Evolutionary conservation across 2,329 filamentous ascomycete species (phyloP).

Genomic region (Fusarium vanettenii): DNA sequence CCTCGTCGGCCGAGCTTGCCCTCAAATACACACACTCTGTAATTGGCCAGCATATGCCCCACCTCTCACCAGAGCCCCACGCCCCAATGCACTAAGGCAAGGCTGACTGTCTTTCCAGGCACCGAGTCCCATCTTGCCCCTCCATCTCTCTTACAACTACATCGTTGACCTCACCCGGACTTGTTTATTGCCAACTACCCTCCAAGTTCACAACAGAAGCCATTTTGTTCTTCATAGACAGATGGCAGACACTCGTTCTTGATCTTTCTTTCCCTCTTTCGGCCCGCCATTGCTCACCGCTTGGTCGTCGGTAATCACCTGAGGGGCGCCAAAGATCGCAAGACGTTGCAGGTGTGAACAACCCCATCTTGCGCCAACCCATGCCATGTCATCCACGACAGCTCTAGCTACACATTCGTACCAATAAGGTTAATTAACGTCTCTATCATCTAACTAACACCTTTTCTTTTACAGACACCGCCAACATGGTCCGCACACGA

Average conservation of each 20-base stretch:
- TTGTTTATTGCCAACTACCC: conserved; percentile 1
- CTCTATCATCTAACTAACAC: conserved; percentile 11
- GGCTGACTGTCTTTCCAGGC: conserved; percentile 28
- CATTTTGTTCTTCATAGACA: neutral
- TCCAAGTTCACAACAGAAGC: neutral
- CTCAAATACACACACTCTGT: neutral
- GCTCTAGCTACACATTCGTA: neutral
- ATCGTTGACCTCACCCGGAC: conserved; percentile 14
- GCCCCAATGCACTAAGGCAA: conserved; percentile 25
- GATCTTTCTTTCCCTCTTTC: neutral
- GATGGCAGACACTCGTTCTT: neutral
- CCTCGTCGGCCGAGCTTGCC: conserved; percentile 11
- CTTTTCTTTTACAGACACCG: conserved; percentile 1
- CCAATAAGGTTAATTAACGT: accelerated
- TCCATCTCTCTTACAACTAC: conserved; percentile 39
- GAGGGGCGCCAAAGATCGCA: conserved; percentile 1
- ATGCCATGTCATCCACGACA: neutral
- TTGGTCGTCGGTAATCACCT: neutral
- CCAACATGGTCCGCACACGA: conserved; percentile 46
- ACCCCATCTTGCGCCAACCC: conserved; percentile 24
- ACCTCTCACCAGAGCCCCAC: neutral
- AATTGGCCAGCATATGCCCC: conserved; percentile 5
- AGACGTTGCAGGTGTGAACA: conserved; percentile 28
- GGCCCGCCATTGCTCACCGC: neutral
- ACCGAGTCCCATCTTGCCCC: conserved; percentile 36